Percentiles rank a stretch among this genome's conserved stretches.
phyloP scores from a whole-genome alignment of 768 basidiomycete genomes.

The Neoboletus brunneissimus region DNA sequence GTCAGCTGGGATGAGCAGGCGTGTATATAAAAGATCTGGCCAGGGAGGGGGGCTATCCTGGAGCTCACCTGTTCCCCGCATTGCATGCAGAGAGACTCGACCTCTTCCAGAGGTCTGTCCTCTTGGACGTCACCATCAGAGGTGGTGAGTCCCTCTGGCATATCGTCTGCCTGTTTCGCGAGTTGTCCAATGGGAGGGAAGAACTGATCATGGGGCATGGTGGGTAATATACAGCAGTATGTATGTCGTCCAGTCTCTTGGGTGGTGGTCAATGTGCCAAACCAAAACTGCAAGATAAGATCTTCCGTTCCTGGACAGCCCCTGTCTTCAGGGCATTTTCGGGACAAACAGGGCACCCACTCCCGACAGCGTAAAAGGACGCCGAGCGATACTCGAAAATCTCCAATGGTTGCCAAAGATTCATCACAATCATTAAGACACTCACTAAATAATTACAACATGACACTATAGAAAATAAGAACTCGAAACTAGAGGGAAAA shows the following conservation, averaged over 20 bases:
- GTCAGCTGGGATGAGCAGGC: neutral
- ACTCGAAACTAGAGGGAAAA: neutral
- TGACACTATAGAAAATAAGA: constrained; percentile 3
- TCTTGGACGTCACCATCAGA: constrained; percentile 37
- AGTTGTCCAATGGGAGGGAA: constrained; percentile 61
- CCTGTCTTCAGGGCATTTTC: neutral
- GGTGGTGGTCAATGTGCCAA: neutral
- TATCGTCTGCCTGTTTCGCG: constrained; percentile 46
- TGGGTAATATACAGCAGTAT: neutral
- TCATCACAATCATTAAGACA: constrained; percentile 13
- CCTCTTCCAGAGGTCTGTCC: constrained; percentile 64
- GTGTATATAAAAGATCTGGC: neutral
- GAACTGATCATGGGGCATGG: constrained; percentile 34
- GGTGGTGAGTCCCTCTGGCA: constrained; percentile 26
- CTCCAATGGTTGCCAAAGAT: neutral
- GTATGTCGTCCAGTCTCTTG: neutral
- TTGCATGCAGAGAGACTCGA: constrained; percentile 92
- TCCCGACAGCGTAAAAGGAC: neutral
- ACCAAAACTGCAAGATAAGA: neutral
- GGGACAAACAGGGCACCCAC: too few species aligned
- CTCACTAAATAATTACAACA: constrained; percentile 23
- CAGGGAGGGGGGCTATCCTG: neutral
- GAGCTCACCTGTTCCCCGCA: constrained; percentile 81
- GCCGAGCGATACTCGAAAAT: neutral
- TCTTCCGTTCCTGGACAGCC: constrained; percentile 1